phyloP scores from a whole-genome alignment of 2,329 filamentous ascomycete species.

The Hysterium pulicare region DNA sequence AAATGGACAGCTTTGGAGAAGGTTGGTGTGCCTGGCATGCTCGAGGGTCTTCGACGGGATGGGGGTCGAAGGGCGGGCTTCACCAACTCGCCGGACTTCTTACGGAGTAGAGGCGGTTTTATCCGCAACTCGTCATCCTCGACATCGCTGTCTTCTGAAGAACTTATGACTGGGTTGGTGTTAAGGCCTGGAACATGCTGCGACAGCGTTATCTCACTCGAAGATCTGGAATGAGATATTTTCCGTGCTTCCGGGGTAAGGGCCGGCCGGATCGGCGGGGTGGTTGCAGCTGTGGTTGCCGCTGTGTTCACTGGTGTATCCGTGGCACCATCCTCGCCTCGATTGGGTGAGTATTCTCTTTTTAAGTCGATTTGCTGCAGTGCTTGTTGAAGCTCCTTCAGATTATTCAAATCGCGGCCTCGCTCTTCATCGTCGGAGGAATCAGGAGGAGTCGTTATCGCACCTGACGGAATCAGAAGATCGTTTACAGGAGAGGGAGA shows the following conservation, averaged over 20 bases:
- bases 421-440: constrained; percentile 87
- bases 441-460: constrained; percentile 87
- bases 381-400: constrained; percentile 73
- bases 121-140: constrained; percentile 55
- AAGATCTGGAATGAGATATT: constrained; percentile 59
- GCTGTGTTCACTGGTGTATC: constrained; percentile 14
- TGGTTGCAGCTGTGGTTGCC: constrained; percentile 15
- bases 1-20: constrained; percentile 98
- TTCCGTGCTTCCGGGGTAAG: constrained; percentile 56
- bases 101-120: constrained; percentile 91
- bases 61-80: constrained; percentile 81
- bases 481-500: constrained; percentile 80
- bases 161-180: constrained; percentile 43
- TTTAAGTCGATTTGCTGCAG: constrained; percentile 74
- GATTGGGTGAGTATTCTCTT: constrained; percentile 56
- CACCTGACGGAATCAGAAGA: constrained; percentile 73
- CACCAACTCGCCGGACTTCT: constrained; percentile 97
- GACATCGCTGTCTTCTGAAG: constrained; percentile 52
- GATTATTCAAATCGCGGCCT: constrained; percentile 42
- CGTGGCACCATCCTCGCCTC: constrained; percentile 16
- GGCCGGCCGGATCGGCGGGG: constrained; percentile 28
- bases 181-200: constrained; percentile 43
- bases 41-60: constrained; percentile 79
- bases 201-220: constrained; percentile 54
- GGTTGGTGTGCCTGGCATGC: constrained; percentile 95